Base-by-base conservation (phyloP, 768 basidiomycete genomes). In the Psilocybe subaeruginosa region DNA sequence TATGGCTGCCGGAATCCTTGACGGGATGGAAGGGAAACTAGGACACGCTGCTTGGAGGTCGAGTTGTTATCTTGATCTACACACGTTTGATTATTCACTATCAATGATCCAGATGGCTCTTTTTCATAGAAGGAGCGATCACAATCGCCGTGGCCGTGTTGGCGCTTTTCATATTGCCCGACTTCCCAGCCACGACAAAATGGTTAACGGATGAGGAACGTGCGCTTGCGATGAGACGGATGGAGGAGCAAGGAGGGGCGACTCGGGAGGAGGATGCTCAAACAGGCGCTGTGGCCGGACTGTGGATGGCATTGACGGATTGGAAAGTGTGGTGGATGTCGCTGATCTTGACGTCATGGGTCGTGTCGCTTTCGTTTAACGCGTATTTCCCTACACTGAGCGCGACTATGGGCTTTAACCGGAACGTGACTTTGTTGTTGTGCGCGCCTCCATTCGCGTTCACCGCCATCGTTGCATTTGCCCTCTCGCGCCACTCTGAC, bases 311-410 rank as follows among this genome's bases (percentile, higher is more conserved):
- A 0, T 47, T 92, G 56, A 78, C 78, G 23, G 93, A 95, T 69
- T 86, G 88, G 89, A 89, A 87, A 69, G 90, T 95, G 47, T 94
- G 92, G 88, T 90, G 83, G 83, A 78, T 95, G 51, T 81, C 88
- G 31, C 61, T 91, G 19, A 80, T 86, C 7, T 72, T 91, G 64
- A 86, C 85, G 27, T 80, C 82, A 63, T 78, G 85, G 73, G 82
- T 85, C 51, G 75, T 89, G 45, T 84, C 88, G 23, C 69, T 91
- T 35, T 87, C 85, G 7, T 93, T 93, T 79, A 91, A 91, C 70
- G 88, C 87, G n/a, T 92, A 86, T 73, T 93, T 93, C 77, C 91
- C 89, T n/a, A 91, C 92, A 1, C 71, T 94, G 61, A 85, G 82
- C 37, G 83, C 81, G 29, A 95, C 92, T 12, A 77, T 95, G 74